A percentile compares a stretch with the other conserved stretches of the same genome.
These are phyloP conservation scores for Beauveria sp. DNA, from an alignment of 2,329 filamentous ascomycete species.

Conservation along the genomic window DNA sequence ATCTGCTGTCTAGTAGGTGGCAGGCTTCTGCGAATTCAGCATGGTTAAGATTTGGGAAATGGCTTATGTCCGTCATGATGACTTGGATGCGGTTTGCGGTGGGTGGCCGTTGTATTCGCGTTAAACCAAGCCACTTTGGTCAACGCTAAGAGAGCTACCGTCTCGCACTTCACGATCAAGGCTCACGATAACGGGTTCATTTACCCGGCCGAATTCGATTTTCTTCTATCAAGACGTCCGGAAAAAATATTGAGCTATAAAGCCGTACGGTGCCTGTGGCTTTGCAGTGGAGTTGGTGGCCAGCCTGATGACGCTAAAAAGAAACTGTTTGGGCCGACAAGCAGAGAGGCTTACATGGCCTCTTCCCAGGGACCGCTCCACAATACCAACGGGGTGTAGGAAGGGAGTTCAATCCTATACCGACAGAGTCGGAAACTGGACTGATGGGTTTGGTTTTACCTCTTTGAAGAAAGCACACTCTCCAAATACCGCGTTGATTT, in stretches of 20 bases:
- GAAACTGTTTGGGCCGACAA: background rate
- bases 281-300: background rate
- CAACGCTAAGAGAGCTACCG: background rate
- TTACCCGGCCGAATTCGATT: background rate
- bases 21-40: slow-evolving; percentile 61
- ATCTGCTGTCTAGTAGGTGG: slow-evolving; percentile 51
- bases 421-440: background rate
- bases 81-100: background rate
- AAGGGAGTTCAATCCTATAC: background rate
- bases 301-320: background rate
- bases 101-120: background rate
- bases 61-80: slow-evolving; percentile 32
- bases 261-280: background rate
- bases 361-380: slow-evolving; percentile 4
- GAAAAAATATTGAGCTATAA: background rate
- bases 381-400: background rate
- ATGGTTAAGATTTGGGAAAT: slow-evolving; percentile 53
- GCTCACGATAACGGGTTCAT: background rate
- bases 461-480: too few relatives aligned
- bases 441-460: background rate
- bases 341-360: slow-evolving; percentile 10
- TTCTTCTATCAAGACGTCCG: background rate
- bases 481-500: too few relatives aligned
- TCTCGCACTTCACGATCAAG: background rate
- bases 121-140: background rate